phyloP scores from a whole-genome alignment of 2,329 filamentous ascomycete species.

The Emmonsiellopsis sp. region DNA sequence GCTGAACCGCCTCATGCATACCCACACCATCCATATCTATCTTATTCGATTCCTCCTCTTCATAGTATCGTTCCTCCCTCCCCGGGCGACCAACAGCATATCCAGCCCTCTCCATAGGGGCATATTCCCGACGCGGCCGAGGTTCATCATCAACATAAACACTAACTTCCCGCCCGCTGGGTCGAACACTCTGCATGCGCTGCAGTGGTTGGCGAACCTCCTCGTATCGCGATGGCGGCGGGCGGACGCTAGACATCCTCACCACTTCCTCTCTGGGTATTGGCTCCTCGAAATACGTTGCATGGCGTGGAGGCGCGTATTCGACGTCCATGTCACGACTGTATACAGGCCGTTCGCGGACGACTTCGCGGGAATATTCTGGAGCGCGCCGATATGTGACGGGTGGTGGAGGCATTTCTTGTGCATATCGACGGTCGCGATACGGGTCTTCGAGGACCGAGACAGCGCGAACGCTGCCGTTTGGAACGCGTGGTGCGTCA shows the following conservation, averaged over 20 bases:
- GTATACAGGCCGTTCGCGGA: constrained; percentile 25
- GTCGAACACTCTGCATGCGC: constrained; percentile 35
- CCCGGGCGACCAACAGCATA: constrained; percentile 30
- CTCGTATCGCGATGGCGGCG: constrained; percentile 38
- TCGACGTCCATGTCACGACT: constrained; percentile 26
- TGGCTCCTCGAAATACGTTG: constrained; percentile 54
- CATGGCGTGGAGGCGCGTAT: constrained; percentile 25
- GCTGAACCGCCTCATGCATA: constrained; percentile 22
- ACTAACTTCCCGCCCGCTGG: constrained; percentile 31
- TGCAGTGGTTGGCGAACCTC: constrained; percentile 30
- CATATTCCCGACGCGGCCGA: constrained; percentile 41
- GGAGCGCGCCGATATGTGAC: constrained; percentile 30
- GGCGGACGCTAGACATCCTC: constrained; percentile 51
- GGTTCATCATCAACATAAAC: constrained; percentile 33
- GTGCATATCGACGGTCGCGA: constrained; percentile 30
- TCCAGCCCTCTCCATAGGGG: constrained; percentile 32
- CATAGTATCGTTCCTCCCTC: constrained; percentile 29
- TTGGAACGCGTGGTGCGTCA: constrained; percentile 21
- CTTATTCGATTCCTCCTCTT: constrained; percentile 24
- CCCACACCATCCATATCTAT: constrained; percentile 20
- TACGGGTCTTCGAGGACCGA: constrained; percentile 37
- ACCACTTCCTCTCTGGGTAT: constrained; percentile 48
- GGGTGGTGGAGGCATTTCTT: constrained; percentile 38
- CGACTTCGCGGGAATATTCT: constrained; percentile 25
- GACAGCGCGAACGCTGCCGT: constrained; percentile 28